Conservation (phyloP, 805 yeast species). For the Yarrowia sp. region DNA sequence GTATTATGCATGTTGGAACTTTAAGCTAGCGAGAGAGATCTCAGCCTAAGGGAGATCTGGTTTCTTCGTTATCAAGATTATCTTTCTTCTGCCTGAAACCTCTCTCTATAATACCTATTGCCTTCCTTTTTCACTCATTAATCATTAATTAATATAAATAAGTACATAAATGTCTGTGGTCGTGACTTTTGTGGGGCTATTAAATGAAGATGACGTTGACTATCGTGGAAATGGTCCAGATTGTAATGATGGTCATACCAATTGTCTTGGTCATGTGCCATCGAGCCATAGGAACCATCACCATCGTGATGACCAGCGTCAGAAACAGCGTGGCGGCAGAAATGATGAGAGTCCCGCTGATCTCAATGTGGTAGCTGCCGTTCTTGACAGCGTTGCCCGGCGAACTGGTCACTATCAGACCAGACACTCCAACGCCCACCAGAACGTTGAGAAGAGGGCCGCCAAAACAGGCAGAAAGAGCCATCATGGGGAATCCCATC, state of each 20-base stretch:
- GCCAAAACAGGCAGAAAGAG: slow-evolving; percentile 94
- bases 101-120: not conserved
- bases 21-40: not conserved
- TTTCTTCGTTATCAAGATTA: too few relatives aligned
- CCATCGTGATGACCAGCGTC: slow-evolving; percentile 52
- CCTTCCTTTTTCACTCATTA: slow-evolving; percentile 10
- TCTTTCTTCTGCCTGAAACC: not conserved
- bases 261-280: slow-evolving; percentile 54
- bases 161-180: slow-evolving; percentile 20
- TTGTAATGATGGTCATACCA: slow-evolving; percentile 53
- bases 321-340: slow-evolving; percentile 54
- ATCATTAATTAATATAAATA: slow-evolving; percentile 26
- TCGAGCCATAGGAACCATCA: slow-evolving; percentile 53
- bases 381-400: slow-evolving; percentile 38
- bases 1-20: slow-evolving; percentile 13
- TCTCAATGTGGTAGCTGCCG: slow-evolving; percentile 47
- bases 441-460: slow-evolving; percentile 83
- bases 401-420: slow-evolving; percentile 55
- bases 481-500: slow-evolving; percentile 86
- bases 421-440: slow-evolving; percentile 81
- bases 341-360: slow-evolving; percentile 54
- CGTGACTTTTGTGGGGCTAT: slow-evolving; percentile 19
- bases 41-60: too few relatives aligned
- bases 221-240: slow-evolving; percentile 55
- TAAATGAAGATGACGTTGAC: slow-evolving; percentile 45